Percentiles rank a stretch among this genome's conserved stretches.
Conservation (phyloP, 2,329 filamentous ascomycete species). For the Cladosporium sp. region DNA sequence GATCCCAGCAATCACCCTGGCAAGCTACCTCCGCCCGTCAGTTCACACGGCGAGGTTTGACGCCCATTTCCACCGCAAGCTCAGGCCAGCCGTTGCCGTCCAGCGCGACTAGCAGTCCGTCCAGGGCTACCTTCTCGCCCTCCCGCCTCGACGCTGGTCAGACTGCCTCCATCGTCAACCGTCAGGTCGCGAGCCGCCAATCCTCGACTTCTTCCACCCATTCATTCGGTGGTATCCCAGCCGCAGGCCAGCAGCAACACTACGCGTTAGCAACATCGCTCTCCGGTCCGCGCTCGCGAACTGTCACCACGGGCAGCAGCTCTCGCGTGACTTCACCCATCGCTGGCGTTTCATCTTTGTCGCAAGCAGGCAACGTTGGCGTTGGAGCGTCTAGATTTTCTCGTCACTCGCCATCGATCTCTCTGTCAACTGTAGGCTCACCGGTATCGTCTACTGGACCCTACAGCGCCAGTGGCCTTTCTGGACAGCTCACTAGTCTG, state of each 20-base stretch:
- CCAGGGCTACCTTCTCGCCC: conserved; percentile 49
- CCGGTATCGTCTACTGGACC: conserved; percentile 47
- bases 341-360: conserved; percentile 48
- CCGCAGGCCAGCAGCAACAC: conserved; percentile 50
- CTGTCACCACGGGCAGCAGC: conserved; percentile 50
- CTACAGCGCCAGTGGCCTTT: conserved; percentile 37
- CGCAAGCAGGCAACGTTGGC: conserved; percentile 48
- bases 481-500: conserved; percentile 71
- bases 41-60: conserved; percentile 52
- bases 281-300: conserved; percentile 53
- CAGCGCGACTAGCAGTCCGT: conserved; percentile 46
- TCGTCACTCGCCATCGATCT: conserved; percentile 58
- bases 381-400: conserved; percentile 53
- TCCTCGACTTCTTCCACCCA: conserved; percentile 53
- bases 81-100: conserved; percentile 40
- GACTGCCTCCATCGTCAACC: conserved; percentile 46
- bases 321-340: conserved; percentile 54
- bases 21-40: conserved; percentile 52
- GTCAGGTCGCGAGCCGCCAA: conserved; percentile 50
- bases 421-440: conserved; percentile 22
- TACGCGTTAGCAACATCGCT: conserved; percentile 49
- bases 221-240: conserved; percentile 47
- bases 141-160: conserved; percentile 51
- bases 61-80: conserved; percentile 51
- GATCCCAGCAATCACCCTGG: conserved; percentile 53